Evolutionary conservation across 2,329 filamentous ascomycete genomes (phyloP), one percentile per base, ranked within the genome.

Genomic region (Penicillium paneum): DNA sequence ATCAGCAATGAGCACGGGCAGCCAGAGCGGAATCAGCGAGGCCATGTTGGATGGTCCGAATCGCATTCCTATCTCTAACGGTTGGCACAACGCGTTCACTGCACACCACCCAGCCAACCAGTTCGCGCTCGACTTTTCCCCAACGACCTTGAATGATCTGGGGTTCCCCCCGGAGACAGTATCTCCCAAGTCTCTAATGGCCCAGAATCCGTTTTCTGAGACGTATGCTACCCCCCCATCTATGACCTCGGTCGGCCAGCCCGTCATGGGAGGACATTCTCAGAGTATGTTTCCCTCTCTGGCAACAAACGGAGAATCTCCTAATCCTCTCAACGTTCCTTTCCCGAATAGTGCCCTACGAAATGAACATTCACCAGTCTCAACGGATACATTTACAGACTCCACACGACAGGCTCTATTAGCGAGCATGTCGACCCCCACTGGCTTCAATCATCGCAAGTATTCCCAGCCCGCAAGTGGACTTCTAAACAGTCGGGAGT

Each of bases 1-100:
- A 15, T 97, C 94, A 8, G 91, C 91, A 43, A 93, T 97, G 72
- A 97, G 93, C 77, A 96, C 90, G 40, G 90, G 90, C 55, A 97
- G 92, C 74, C 92, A 95, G 68, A 93, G 89, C 71, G 72, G 72
- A 11, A 72, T 72, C 44, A 95, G 90, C 74, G 94, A 97, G 70
- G 85, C 91, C 56, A 91, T 96, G 87, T 80, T 94, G 54, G 91
- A 97, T 72, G 90, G 90, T 5, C 69, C 70, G 35, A 88, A 86
- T 71, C 85, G 87, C 61, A 79, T 82, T 38, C 78, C 81, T 54
- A 75, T 79, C 3, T 77, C 78, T 4, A 77, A 79, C 62, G 81
- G 83, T 77, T 91, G 88, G 86, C 84, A 88, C 66, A 80, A 83
- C 47, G 80, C 84, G 36, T 78, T 91, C 66, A 86, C 90, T 74